phyloP scores from a whole-genome alignment of 176 grass and related monocot species.

The Aechmea fasciata region DNA sequence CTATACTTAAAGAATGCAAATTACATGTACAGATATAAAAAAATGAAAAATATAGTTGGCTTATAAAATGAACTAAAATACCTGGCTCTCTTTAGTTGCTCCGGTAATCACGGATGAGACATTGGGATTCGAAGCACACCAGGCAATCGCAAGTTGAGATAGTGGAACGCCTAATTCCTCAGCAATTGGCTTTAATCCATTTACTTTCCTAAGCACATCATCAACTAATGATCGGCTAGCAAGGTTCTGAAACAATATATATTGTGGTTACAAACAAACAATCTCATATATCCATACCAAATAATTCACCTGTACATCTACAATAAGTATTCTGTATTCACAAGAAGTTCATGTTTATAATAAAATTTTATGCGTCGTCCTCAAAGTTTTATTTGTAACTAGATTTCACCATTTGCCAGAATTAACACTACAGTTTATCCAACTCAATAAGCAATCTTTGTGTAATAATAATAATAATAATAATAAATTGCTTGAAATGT shows the following conservation, averaged over 20 bases:
- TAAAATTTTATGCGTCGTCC: no score
- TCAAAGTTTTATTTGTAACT: no score
- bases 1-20: not conserved
- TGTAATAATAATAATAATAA: no score
- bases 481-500: no score
- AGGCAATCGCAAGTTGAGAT: conserved; percentile 83
- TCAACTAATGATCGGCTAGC: conserved; percentile 76
- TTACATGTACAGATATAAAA: no score
- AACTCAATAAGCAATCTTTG: no score
- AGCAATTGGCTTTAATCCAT: conserved; percentile 78
- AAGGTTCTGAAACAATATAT: conserved; percentile 54
- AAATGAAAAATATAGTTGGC: not conserved
- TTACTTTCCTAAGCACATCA: conserved; percentile 78
- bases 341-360: no score
- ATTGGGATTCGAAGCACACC: conserved; percentile 90
- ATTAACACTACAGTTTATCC: no score
- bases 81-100: conserved; percentile 96
- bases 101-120: conserved; percentile 97
- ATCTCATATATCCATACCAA: not conserved
- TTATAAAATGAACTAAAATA: conserved; percentile 13
- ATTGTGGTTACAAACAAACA: not conserved
- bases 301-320: not conserved
- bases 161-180: conserved; percentile 65
- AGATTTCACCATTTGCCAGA: no score
- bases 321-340: not conserved